phyloP scores from a whole-genome alignment of 2,329 filamentous ascomycete species.

The Didymella lethalis region DNA sequence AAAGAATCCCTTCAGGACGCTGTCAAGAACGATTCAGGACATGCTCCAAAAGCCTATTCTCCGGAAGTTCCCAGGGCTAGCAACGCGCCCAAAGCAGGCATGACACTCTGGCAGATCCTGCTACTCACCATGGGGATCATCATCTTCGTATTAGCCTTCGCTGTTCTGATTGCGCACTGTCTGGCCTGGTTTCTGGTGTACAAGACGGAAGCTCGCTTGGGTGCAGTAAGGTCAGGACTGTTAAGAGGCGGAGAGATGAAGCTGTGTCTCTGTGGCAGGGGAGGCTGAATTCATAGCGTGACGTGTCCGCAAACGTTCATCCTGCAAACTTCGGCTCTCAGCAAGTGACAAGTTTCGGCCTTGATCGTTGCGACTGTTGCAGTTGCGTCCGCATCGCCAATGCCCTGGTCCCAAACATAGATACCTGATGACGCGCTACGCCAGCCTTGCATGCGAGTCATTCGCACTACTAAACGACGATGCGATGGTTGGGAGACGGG shows the following conservation, averaged over 20 bases:
- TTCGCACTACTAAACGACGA: neutral
- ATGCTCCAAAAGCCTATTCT: neutral
- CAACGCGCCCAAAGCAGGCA: neutral
- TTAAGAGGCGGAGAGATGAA: conserved; percentile 42
- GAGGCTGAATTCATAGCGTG: neutral
- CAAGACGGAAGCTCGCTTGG: conserved; percentile 40
- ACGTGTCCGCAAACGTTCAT: neutral
- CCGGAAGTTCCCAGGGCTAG: neutral
- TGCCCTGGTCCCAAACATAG: neutral
- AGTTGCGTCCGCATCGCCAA: neutral
- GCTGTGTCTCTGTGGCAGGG: conserved; percentile 38
- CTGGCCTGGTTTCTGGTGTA: conserved; percentile 42
- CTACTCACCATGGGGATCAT: conserved; percentile 21
- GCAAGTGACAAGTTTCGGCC: neutral
- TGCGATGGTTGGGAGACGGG: conserved; percentile 6
- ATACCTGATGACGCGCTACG: conserved; percentile 1
- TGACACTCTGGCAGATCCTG: conserved; percentile 4
- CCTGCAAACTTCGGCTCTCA: neutral
- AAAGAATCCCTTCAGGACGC: neutral
- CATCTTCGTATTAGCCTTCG: conserved; percentile 30
- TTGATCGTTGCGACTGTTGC: neutral
- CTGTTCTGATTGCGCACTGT: conserved; percentile 37
- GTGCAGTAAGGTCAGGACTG: conserved; percentile 34
- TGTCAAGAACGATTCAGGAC: neutral
- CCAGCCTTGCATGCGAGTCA: conserved; percentile 8